Base-by-base conservation (phyloP, 2,329 filamentous ascomycete genomes). In the Mollisia scopiformis region DNA sequence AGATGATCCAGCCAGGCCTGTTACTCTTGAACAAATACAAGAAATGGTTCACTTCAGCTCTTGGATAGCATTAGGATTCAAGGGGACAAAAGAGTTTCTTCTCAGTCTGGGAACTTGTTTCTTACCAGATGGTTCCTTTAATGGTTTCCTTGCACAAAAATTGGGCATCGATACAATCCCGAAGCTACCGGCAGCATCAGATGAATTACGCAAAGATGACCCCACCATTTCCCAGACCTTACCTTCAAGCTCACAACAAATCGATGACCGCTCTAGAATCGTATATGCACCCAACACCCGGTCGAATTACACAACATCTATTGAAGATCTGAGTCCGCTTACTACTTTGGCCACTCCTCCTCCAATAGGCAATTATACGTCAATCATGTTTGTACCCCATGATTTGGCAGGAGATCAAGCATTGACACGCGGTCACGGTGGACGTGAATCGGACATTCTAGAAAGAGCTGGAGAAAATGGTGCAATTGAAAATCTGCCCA, bases 81-180 rank as follows among this genome's bases (percentile, higher is more conserved):
- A 64, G 21, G 57, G 62, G 2, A 64, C 62, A 7, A 67, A 62
- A 51, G 67, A 69, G 13, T 69, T 69, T 30, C 65, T 69, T 8
- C 28, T 66, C 16, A 33, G 41, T 19, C 50, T 69, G 13, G 67
- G 67, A 14, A 59, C 63, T 14, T 60, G 55, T 16, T 39, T 49
- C 2, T 52, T 63, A 14, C 43, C 62, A 10, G 57, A 59, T 54
- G 61, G 58, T 13, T 53, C 52, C 6, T 69, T 65, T 55, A 69
- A 67, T 50, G 67, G 65, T 2, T 69, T 69, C 39, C 64, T 67
- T 33, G 43, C 55, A 13, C 67, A 67, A 25, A 65, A 47, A 30
- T 66, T 52, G 55, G 65, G 59, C 6, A 21, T 63, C 3, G 59
- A 64, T 16, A 52, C 31, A n/a, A 28, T 67, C 25, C 39, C 51